A percentile compares a stretch with the other conserved stretches of the same genome.
These are phyloP conservation scores for Dothideomycetes sp. DNA, from an alignment of 2,329 filamentous ascomycete genomes.

Conservation along the genomic window DNA sequence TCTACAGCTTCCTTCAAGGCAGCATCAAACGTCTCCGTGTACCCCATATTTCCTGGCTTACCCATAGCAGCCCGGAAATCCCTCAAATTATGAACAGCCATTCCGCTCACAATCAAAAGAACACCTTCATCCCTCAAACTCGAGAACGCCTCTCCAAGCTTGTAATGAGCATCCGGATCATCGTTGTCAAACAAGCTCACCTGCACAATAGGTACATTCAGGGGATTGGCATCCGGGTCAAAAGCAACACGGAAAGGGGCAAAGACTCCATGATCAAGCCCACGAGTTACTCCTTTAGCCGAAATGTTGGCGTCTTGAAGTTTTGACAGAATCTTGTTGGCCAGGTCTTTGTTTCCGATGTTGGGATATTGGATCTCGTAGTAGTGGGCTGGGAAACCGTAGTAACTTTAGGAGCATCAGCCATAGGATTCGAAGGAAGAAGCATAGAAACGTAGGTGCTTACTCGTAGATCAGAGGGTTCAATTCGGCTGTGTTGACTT, in stretches of 20 bases:
- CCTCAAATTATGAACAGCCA: conserved; percentile 48
- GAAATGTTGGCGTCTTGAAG: conserved; percentile 52
- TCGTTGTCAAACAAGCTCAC: conserved; percentile 59
- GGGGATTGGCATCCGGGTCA: conserved; percentile 28
- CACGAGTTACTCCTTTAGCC: conserved; percentile 51
- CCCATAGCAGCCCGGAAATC: conserved; percentile 23
- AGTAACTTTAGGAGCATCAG: conserved; percentile 42
- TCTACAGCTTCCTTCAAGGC: conserved; percentile 28
- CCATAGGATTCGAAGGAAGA: not conserved
- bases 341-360: conserved; percentile 51
- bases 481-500: conserved; percentile 57
- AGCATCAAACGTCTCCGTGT: conserved; percentile 27
- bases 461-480: conserved; percentile 61
- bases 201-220: conserved; percentile 55
- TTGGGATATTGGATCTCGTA: conserved; percentile 60
- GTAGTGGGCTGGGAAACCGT: conserved; percentile 61
- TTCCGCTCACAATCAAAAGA: conserved; percentile 61
- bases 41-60: conserved; percentile 22
- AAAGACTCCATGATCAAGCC: conserved; percentile 69
- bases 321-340: conserved; percentile 47
- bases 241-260: conserved; percentile 55
- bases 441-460: not conserved
- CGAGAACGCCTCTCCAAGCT: conserved; percentile 56
- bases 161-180: conserved; percentile 57
- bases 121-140: conserved; percentile 59